Percentiles rank a stretch among this genome's conserved stretches.
These are phyloP conservation scores for Yamadazyma insecticola DNA, from an alignment of 805 yeast genomes.

Conservation along the genomic window DNA sequence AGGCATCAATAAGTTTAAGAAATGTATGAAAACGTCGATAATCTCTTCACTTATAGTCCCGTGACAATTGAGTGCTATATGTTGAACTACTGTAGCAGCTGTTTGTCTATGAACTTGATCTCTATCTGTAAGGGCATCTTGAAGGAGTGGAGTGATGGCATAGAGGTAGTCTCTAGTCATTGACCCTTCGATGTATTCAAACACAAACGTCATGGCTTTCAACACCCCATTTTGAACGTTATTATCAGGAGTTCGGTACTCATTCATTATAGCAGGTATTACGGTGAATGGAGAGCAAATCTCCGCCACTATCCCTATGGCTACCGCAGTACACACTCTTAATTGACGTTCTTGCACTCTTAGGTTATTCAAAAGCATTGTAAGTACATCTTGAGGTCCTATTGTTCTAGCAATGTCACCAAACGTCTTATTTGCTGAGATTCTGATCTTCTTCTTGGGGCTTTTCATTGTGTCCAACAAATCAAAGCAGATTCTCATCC, in stretches of 20 bases:
- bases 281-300: conserved; percentile 91
- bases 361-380: conserved; percentile 75
- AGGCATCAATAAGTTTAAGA: conserved; percentile 77
- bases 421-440: conserved; percentile 85
- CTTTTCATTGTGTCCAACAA: conserved; percentile 84
- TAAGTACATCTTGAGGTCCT: conserved; percentile 94
- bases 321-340: conserved; percentile 96
- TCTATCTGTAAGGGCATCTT: conserved; percentile 86
- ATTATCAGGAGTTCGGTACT: conserved; percentile 84
- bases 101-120: conserved; percentile 94
- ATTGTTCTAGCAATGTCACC: conserved; percentile 88
- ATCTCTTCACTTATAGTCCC: conserved; percentile 72
- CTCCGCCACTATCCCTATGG: conserved; percentile 94
- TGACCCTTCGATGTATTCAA: conserved; percentile 81
- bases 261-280: conserved; percentile 92
- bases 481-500: conserved; percentile 96
- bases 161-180: conserved; percentile 77
- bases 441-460: conserved; percentile 67
- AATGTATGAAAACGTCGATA: conserved; percentile 65
- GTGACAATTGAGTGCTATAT: conserved; percentile 71
- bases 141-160: conserved; percentile 71
- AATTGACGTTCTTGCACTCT: conserved; percentile 93
- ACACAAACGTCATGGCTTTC: conserved; percentile 84
- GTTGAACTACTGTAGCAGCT: conserved; percentile 82
- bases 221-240: conserved; percentile 95